Evolutionary conservation across 495 filamentous ascomycete species (phyloP).

Genomic region (Daldinia caldariorum): DNA sequence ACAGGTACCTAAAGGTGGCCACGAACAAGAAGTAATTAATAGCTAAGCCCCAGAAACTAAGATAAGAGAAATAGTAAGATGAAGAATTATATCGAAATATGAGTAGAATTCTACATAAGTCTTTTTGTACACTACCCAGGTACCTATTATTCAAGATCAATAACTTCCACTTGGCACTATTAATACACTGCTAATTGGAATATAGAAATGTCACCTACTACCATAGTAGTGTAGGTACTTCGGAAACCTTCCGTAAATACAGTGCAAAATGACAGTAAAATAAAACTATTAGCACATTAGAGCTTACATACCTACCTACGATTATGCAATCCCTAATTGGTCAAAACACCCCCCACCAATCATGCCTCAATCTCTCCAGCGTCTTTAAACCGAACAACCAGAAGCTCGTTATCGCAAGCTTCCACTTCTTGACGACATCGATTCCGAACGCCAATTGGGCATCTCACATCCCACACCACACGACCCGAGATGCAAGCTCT

Average conservation of each 20-base stretch:
- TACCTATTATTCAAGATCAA: too few species aligned
- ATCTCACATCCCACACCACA: constrained; percentile 28
- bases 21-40: constrained; percentile 26
- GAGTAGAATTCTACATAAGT: not conserved
- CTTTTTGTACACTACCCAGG: not conserved
- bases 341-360: constrained; percentile 28
- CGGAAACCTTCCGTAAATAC: not conserved
- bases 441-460: constrained; percentile 42
- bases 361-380: constrained; percentile 37
- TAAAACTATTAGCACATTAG: constrained; percentile 20
- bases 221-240: too few species aligned
- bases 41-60: constrained; percentile 14
- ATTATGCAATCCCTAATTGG: not conserved
- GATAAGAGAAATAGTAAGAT: not conserved
- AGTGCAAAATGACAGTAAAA: constrained; percentile 7
- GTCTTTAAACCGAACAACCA: constrained; percentile 14
- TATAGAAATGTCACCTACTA: too few species aligned
- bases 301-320: not conserved
- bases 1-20: too few species aligned
- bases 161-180: not conserved
- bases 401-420: constrained; percentile 23
- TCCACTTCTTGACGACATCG: constrained; percentile 24
- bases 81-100: not conserved
- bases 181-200: too few species aligned
- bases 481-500: constrained; percentile 56